Percentiles rank a stretch among this genome's conserved stretches.
These are phyloP conservation scores for Lonicera japonica DNA, from an alignment of 129 eudicot genomes.

Conservation along the genomic window DNA sequence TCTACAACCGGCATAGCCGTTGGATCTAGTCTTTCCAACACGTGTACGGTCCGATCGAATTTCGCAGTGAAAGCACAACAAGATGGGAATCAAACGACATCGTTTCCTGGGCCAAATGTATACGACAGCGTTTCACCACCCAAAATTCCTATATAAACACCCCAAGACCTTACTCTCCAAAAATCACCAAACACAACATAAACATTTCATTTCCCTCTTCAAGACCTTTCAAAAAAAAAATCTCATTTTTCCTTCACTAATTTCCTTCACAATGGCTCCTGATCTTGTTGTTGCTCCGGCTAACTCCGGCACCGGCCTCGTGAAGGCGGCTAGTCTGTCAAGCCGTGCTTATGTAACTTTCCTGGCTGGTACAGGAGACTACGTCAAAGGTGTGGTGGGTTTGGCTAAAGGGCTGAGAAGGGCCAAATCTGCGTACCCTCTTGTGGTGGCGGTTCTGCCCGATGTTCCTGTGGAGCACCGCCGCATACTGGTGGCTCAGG, in stretches of 20 bases:
- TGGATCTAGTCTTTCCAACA: neutral
- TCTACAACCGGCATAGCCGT: neutral
- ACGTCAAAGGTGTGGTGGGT: slow-evolving; percentile 30
- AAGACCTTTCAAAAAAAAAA: neutral
- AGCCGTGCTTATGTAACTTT: slow-evolving; percentile 29
- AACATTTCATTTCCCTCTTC: neutral
- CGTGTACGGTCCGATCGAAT: neutral
- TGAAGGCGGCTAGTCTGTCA: slow-evolving; percentile 8
- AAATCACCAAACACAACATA: neutral
- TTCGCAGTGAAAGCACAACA: neutral
- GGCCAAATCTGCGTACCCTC: slow-evolving; percentile 21
- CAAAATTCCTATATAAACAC: neutral
- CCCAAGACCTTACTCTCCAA: neutral
- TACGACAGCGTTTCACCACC: neutral
- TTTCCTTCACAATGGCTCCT: neutral
- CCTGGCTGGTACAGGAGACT: slow-evolving; percentile 27
- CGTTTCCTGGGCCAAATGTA: too few relatives aligned
- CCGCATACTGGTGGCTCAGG: slow-evolving; percentile 22
- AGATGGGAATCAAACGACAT: too few relatives aligned
- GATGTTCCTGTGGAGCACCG: slow-evolving; percentile 35
- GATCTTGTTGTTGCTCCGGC: neutral
- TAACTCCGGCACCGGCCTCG: neutral
- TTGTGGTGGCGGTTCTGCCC: slow-evolving; percentile 27
- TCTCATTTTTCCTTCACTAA: neutral
- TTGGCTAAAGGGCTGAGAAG: slow-evolving; percentile 28